Base-by-base conservation (phyloP, 495 filamentous ascomycete species). In the Tuber brumale region DNA sequence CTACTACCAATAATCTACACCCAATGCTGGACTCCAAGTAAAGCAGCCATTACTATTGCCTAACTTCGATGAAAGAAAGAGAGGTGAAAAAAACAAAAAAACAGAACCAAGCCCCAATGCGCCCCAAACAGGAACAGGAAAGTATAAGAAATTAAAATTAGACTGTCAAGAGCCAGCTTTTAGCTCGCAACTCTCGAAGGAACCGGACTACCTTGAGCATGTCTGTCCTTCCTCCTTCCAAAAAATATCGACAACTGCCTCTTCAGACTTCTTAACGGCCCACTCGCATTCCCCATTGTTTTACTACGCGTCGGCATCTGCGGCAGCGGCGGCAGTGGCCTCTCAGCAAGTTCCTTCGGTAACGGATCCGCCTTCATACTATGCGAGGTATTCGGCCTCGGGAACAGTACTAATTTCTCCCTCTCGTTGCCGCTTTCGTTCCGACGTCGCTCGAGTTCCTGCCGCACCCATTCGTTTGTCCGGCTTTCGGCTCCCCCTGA, bases 271-370 rank as follows among this genome's bases (percentile, higher is more conserved):
- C 61, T 73, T 27, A 80, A 39, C 16, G 70, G 74, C 7, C 43
- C 75, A 12, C 57, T 70, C 6, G 10, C 21, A 35, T 76, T 77
- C 39, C 45, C 76, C 16, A 79, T 21, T 35, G 76, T 80, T 61
- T 76, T 72, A 27, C 78, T 79, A 66, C 78, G 70, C 61, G 72
- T 61, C 41, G 79, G 76, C 19, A 70, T 72, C 77, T 79, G 77
- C 7, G 78, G 78, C 31, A 80, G 44, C n/a, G 78, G 78, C 7
- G 78, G 78, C 19, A 80, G 31, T 21, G 78, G 78, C 16, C 78
- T 74, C 37, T 80, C 78, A 14, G 37, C 44, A 43, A 79, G 48
- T 14, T 66, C 57, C 57, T 66, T 66, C 57, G n/a, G 57, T 66
- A 66, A 66, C n/a, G 27, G 27, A 14, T 79, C 77, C 31, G 70